Evolutionary conservation across 768 basidiomycete species (phyloP).

Genomic region (Russula emetica): DNA sequence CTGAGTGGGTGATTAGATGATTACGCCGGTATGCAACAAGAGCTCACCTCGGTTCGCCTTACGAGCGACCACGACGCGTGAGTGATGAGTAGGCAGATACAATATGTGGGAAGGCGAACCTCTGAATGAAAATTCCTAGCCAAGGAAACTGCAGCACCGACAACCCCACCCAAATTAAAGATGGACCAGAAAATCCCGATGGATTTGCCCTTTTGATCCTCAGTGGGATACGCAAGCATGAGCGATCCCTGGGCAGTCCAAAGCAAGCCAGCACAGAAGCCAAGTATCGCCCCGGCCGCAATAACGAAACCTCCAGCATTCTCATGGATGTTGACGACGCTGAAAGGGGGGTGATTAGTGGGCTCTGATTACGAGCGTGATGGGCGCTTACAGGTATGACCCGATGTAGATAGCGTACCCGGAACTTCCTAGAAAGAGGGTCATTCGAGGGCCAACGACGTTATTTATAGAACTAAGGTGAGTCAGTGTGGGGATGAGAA

Average conservation of each 20-base stretch:
- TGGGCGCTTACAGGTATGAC: conserved; percentile 55
- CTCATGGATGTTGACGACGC: conserved; percentile 66
- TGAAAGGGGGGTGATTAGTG: conserved; percentile 31
- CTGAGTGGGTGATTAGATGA: conserved; percentile 33
- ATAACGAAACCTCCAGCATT: conserved; percentile 61
- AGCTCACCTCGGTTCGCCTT: conserved; percentile 34
- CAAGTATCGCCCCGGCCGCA: conserved; percentile 66
- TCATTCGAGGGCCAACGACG: conserved; percentile 67
- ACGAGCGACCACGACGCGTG: neutral
- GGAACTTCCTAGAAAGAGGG: conserved; percentile 65
- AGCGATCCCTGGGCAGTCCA: conserved; percentile 86
- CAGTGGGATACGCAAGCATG: conserved; percentile 81
- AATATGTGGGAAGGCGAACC: conserved; percentile 37
- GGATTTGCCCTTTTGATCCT: conserved; percentile 68
- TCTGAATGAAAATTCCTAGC: conserved; percentile 63
- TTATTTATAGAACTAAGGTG: conserved; percentile 68
- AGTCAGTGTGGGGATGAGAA: neutral
- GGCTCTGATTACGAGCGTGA: neutral
- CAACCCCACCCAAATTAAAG: conserved; percentile 77
- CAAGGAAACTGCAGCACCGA: conserved; percentile 71
- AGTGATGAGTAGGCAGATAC: neutral
- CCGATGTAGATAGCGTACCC: conserved; percentile 78
- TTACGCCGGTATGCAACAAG: neutral
- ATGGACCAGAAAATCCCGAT: conserved; percentile 82
- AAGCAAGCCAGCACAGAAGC: conserved; percentile 63